Conservation (phyloP, 257 asterid species). For the Sherardia arvensis region DNA sequence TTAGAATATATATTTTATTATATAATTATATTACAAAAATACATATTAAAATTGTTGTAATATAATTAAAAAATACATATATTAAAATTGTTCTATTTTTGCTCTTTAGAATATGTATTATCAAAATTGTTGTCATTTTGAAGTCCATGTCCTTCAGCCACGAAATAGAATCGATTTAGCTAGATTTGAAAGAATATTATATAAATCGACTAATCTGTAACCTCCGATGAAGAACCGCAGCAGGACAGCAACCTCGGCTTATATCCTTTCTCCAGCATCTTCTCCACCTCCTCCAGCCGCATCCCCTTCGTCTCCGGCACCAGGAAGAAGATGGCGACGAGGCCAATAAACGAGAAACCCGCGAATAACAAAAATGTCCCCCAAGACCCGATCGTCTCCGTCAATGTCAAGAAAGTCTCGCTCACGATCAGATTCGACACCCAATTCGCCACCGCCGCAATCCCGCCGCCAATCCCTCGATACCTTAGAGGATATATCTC, state of each 20-base stretch:
- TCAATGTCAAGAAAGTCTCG: constrained; percentile 57
- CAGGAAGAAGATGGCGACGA: constrained; percentile 44
- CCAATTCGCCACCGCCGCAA: constrained; percentile 80
- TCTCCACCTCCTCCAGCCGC: constrained; percentile 72
- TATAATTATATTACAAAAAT: too few species aligned
- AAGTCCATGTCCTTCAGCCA: too few species aligned
- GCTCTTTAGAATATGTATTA: too few species aligned
- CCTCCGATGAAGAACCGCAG: not conserved
- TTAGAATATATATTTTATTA: too few species aligned
- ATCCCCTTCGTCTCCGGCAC: constrained; percentile 87
- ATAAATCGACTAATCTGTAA: too few species aligned
- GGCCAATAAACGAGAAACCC: constrained; percentile 46
- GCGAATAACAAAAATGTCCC: constrained; percentile 75
- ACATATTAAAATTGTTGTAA: too few species aligned
- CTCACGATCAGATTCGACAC: constrained; percentile 63
- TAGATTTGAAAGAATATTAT: too few species aligned
- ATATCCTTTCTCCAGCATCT: constrained; percentile 61
- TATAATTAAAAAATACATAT: too few species aligned
- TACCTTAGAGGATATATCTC: constrained; percentile 68
- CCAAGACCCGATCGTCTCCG: constrained; percentile 49
- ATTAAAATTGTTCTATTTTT: too few species aligned
- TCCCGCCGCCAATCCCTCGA: constrained; percentile 76
- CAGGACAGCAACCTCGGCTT: constrained; percentile 24
- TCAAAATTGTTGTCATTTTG: too few species aligned
- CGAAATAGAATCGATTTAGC: too few species aligned